Evolutionary conservation across 371 early-diverging fungal species (phyloP).

Genomic region (Mortierella sp.): DNA sequence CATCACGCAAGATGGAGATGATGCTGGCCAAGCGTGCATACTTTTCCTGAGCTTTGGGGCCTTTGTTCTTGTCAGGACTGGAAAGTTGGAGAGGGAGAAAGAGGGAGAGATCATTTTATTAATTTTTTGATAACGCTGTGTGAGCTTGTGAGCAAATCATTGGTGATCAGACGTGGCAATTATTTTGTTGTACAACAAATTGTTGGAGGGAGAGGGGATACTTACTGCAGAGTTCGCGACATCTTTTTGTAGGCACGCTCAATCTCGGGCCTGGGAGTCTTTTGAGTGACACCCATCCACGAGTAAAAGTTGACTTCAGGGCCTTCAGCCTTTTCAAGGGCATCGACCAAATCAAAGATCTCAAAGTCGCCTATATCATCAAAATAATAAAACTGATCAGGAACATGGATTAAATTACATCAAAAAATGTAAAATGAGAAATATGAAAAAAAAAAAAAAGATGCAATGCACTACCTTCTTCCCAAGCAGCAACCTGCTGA

Average conservation of each 20-base stretch:
- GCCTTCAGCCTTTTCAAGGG: slow-evolving; percentile 78
- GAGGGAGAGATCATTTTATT: neutral
- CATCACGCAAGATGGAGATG: slow-evolving; percentile 76
- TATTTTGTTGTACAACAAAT: neutral
- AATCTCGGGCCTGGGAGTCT: slow-evolving; percentile 82
- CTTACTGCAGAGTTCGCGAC: slow-evolving; percentile 93
- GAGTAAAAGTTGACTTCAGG: slow-evolving; percentile 71
- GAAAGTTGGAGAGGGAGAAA: slow-evolving; percentile 3
- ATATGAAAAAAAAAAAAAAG: neutral
- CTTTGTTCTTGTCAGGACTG: slow-evolving; percentile 84
- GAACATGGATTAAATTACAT: neutral
- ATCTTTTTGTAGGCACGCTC: slow-evolving; percentile 90
- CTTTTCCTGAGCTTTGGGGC: slow-evolving; percentile 64
- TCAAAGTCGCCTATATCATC: slow-evolving; percentile 73
- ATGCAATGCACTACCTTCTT: slow-evolving; percentile 41
- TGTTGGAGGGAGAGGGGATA: neutral
- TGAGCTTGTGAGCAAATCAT: neutral
- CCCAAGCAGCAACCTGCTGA: slow-evolving; percentile 54
- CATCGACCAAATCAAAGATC: slow-evolving; percentile 88
- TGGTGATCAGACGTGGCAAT: slow-evolving; percentile 6
- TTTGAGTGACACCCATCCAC: slow-evolving; percentile 70
- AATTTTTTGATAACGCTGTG: neutral
- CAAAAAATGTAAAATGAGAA: neutral
- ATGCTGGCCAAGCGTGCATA: slow-evolving; percentile 80
- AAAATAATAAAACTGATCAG: neutral